Evolutionary conservation across 352 stramenopile genomes (phyloP), one percentile per base, ranked within the genome.

Genomic region (Halophytophthora batemanensis): DNA sequence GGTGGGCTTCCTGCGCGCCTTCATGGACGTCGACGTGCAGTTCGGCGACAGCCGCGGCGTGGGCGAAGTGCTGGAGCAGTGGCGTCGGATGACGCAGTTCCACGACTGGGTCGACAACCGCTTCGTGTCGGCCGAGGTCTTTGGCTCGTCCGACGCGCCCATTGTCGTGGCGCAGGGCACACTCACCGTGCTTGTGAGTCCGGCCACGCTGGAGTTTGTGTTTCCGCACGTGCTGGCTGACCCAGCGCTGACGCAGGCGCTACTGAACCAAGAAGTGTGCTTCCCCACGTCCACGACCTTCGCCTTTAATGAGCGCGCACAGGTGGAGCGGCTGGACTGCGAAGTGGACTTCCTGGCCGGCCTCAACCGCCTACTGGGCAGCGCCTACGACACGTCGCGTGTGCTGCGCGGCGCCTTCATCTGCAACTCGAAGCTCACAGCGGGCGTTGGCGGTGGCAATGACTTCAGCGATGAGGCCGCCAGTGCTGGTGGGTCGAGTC

Each of bases 41-140:
- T 69, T 76, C 33, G 69, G 72, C 31, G 64, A 62, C 29, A 28
- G 41, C 2, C 40, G 61, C 11, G 76, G 76, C 18, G 31, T 82
- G 12, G 50, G 59, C 22, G 64, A 53, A n/a, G 53, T 90, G 41
- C 38, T 86, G 17, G 71, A 85, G 53, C 76, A 87, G 50, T 86
- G 74, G 71, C 68, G 66, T 13, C 68, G 74, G 29, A 87, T 84
- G 64, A 72, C 69, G 23, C 57, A 71, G 22, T 77, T 81, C 58
- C 74, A 87, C 53, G 58, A 71, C n/a, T 67, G 53, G 23, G 50
- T 91, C 34, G 49, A 53, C 45, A 57, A 72, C 11, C 22, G 60
- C n/a, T 66, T 76, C 38, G 35, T 71, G 10, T 66, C 60, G 8
- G 59, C 64, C 15, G 48, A 86, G 29, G 62, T 86, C 33, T 66